Base-by-base conservation (phyloP, 2,329 filamentous ascomycete genomes). In the Pseudopithomyces chartarum region DNA sequence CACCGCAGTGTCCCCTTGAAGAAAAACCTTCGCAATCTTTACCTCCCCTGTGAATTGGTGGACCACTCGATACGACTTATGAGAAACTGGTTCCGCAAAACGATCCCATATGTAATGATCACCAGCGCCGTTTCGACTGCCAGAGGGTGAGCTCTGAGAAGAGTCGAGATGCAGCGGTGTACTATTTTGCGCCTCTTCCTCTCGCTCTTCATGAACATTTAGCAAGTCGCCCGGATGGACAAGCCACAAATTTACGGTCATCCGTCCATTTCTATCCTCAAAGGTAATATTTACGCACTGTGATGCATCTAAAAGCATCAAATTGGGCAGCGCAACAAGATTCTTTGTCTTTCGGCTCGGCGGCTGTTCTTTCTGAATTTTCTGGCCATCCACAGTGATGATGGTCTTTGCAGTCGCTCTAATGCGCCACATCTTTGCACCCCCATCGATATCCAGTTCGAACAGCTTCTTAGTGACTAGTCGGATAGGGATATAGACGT, bases 401-500 rank as follows among this genome's bases (percentile, higher is more conserved):
- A 49, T 29, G 7, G 33, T 22, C 5, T 26, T n/a, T 13, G 46
- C 23, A 2, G 34, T 40, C 7, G 46, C 46, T 10, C 39, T 34
- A 5, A 49, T 49, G 19, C 46, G 46, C 46, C 62, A 64, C 32
- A 47, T 47, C 36, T 59, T 34, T 13, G 33, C 46, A 4, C 49
- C 42, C 33, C 44, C 42, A 10, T 57, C 51, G 2, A 58, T 54
- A 2, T 54, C 4, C 17, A 64, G 29, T 6, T 32, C 29, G 39
- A 60, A 60, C 3, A 59, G 57, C n/a, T 55, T 54, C 13, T 55
- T 55, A 8, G 40, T 52, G n/a, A 51, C 22, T 5, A n/a, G 22
- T n/a, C 43, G 33, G 3, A 47, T 52, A 29, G 63, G 60, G 6
- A 66, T 22, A 34, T 58, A 64, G n/a, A 66, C 61, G 42, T 66